phyloP scores from a whole-genome alignment of 1,284 basidiomycete species.

The Marasmius sp. region DNA sequence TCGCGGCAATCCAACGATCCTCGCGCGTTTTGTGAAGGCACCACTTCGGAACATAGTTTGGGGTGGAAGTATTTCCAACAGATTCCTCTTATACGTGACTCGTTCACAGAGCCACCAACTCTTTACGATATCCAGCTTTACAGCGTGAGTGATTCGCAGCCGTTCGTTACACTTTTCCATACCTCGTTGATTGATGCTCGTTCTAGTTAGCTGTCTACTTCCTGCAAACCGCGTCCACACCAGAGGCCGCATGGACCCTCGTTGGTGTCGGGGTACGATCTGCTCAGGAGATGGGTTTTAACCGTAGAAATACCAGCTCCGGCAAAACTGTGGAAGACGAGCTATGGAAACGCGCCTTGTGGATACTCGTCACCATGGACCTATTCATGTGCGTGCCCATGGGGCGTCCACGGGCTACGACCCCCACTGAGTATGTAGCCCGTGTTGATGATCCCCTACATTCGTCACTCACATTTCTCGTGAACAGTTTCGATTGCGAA shows the following conservation, averaged over 20 bases:
- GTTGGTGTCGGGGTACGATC: slow-evolving; percentile 53
- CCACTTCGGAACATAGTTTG: slow-evolving; percentile 25
- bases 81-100: slow-evolving; percentile 42
- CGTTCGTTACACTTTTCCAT: not conserved
- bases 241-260: slow-evolving; percentile 41
- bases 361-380: not conserved
- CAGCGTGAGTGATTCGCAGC: slow-evolving; percentile 13
- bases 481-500: not conserved
- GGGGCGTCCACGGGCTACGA: slow-evolving; percentile 65
- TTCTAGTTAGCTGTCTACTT: too few relatives aligned
- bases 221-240: slow-evolving; percentile 27
- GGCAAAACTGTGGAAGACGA: slow-evolving; percentile 42
- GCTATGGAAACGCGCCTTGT: slow-evolving; percentile 31
- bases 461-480: not conserved
- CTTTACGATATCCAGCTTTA: slow-evolving; percentile 57
- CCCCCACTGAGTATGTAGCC: slow-evolving; percentile 58
- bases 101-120: slow-evolving; percentile 44
- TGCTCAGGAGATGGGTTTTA: slow-evolving; percentile 52
- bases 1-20: slow-evolving; percentile 58
- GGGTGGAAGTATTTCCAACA: slow-evolving; percentile 62
- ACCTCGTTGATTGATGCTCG: too few relatives aligned
- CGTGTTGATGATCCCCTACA: slow-evolving; percentile 17
- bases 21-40: slow-evolving; percentile 38
- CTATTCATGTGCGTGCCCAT: slow-evolving; percentile 48
- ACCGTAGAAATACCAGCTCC: slow-evolving; percentile 28